Base-by-base conservation (phyloP, 768 basidiomycete species). In the Clavaria fumosa region DNA sequence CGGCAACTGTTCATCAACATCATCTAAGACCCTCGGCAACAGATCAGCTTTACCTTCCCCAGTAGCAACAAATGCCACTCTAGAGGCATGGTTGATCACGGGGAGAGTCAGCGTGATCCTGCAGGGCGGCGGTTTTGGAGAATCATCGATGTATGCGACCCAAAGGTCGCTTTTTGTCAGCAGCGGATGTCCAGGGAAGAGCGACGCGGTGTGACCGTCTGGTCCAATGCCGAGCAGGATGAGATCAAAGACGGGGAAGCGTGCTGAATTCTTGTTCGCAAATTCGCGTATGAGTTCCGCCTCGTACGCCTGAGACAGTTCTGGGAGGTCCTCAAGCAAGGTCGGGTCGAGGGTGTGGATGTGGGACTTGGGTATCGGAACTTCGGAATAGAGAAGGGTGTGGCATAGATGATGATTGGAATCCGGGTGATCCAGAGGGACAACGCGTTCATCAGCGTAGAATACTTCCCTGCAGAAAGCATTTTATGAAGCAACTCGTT, bases 191-290 rank as follows among this genome's bases (percentile, higher is more conserved):
- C 70, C 82, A 6, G 95, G 95, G 73, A 99, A 99, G 47, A 99
- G 77, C 5, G 85, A 90, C 43, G 82, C 89, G 28, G 93, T 97
- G 65, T 99, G 95, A n/a, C 93, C 93, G 54, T 96, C 95, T 4
- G 84, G 85, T 21, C 95, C 95, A 71, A 91, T 78, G 34, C 95
- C 95, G 36, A 99, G 78, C 31, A 99, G 74, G 61, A 97, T 82
- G 53, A 99, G 75, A 55, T 99, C 95, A 57, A 99, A 97, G 36
- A 95, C 67, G 44, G 95, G 95, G 70, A 96, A 97, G 43, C 91
- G 78, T 12, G 93, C 93, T 4, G 89, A 68, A 54, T 96, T 88
- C 53, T 78, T 84, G 53, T 80, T 76, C 0, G 91, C 95, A 52
- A 99, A 99, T 54, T 83, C 80, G 42, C 57, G 67, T 52, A 97